phyloP scores from a whole-genome alignment of 2,329 filamentous ascomycete species.

The Myriosclerotinia duriaeana region DNA sequence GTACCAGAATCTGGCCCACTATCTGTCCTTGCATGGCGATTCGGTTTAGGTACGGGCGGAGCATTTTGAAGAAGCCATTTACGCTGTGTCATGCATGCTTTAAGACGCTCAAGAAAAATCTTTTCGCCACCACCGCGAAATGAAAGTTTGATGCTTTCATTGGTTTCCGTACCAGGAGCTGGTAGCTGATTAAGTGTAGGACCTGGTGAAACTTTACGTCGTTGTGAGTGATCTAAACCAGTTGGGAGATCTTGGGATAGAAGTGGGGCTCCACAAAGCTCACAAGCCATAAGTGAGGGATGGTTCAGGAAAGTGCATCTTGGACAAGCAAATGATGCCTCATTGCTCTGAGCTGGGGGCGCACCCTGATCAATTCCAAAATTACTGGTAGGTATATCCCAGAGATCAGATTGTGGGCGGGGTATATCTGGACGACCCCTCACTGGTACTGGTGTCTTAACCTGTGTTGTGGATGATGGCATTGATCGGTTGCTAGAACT shows the following conservation, averaged over 20 bases:
- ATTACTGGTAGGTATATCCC: conserved; percentile 24
- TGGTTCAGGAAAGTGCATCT: conserved; percentile 94
- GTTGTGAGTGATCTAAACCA: conserved; percentile 45
- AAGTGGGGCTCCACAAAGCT: conserved; percentile 84
- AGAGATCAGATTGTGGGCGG: conserved; percentile 33
- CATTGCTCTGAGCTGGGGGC: conserved; percentile 32
- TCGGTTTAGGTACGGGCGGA: conserved; percentile 75
- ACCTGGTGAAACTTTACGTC: conserved; percentile 73
- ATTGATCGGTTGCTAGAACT: conserved; percentile 61
- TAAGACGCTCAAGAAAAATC: conserved; percentile 85
- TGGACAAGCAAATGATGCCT: conserved; percentile 65
- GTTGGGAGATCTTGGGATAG: conserved; percentile 52
- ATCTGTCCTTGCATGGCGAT: conserved; percentile 41
- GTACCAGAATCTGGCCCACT: conserved; percentile 41
- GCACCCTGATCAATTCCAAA: conserved; percentile 7
- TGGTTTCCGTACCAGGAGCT: conserved; percentile 52
- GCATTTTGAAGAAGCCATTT: conserved; percentile 94
- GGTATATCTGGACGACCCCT: conserved; percentile 32
- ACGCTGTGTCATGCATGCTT: conserved; percentile 81
- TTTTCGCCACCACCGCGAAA: conserved; percentile 88
- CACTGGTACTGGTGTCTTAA: conserved; percentile 37
- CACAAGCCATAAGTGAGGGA: conserved; percentile 79
- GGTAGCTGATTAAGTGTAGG: conserved; percentile 53
- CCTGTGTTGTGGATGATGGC: conserved; percentile 34
- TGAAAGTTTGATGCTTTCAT: conserved; percentile 83